Base-by-base conservation (phyloP, 805 yeast genomes). In the Candida nemodendra region DNA sequence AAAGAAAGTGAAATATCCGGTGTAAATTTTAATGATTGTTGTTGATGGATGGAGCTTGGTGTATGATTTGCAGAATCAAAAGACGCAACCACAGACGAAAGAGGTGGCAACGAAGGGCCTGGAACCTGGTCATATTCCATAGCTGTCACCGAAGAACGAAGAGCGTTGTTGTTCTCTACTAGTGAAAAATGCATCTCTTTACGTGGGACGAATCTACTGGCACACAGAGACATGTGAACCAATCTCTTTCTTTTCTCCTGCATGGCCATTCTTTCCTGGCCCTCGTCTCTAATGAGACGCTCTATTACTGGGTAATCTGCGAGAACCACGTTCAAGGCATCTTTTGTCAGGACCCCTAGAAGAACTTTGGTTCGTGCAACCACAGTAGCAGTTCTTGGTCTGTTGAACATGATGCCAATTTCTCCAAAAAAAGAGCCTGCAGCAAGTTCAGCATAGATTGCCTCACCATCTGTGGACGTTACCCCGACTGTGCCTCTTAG, bases 301-400 rank as follows among this genome's bases (percentile, higher is more conserved):
- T 83, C 90, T 27, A 84, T 75, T 2, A 62, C 57, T 0, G 91
- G 90, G 55, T 76, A 82, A 39, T 71, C 73, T 1, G 79, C 76
- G 17, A 84, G 62, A 1, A 84, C 83, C 9, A 67, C 61, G 43
- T 74, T 72, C 33, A 84, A 67, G 9, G 79, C 73, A 39, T 79
- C 84, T 12, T 79, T 75, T 0, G 88, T 81, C 30, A 84, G 63
- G 1, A 82, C 83, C 2, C 87, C 89, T 5, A 81, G 65, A 34
- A 84, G 59, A 1, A 84, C 87, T 47, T 71, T 74, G 0, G 85
- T 74, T 43, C 81, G 62, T 3, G 90, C 83, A 16, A 83, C 77
- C 11, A 84, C 89, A 2, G 89, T 81, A 0, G 91, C 91, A 0
- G 90, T 83, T 48, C 91, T 65, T 14, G 90, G 89, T 34, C 90